Evolutionary conservation across 2,329 filamentous ascomycete genomes (phyloP).

Genomic region (Monosporascus sp.): DNA sequence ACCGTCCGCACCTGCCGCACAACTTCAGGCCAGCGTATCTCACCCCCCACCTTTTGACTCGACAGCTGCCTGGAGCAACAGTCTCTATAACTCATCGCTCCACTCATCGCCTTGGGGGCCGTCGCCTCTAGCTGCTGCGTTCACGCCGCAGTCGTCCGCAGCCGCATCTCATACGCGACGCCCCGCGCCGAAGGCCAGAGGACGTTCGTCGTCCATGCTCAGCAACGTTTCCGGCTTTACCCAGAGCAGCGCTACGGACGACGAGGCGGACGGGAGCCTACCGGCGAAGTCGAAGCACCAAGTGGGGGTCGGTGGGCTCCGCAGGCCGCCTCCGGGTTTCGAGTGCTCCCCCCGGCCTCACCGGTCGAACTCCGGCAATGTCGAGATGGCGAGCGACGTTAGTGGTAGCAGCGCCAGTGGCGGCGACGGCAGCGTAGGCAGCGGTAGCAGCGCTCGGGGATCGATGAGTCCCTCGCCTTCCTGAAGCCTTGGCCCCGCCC

Average conservation of each 20-base stretch:
- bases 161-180: conserved; percentile 26
- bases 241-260: conserved; percentile 52
- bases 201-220: conserved; percentile 62
- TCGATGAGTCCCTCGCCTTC: conserved; percentile 42
- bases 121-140: conserved; percentile 33
- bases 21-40: conserved; percentile 11
- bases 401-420: conserved; percentile 35
- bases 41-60: conserved; percentile 20
- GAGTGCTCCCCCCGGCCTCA: conserved; percentile 22
- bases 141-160: conserved; percentile 26
- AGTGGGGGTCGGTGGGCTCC: conserved; percentile 15
- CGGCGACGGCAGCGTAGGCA: conserved; percentile 42
- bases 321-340: conserved; percentile 20
- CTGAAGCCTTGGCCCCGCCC: conserved; percentile 3
- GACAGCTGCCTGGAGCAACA: conserved; percentile 26
- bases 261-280: conserved; percentile 25
- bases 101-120: conserved; percentile 27
- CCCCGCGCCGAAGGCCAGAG: conserved; percentile 38
- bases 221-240: conserved; percentile 64
- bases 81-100: conserved; percentile 25
- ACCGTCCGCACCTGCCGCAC: conserved; percentile 12
- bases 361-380: conserved; percentile 19
- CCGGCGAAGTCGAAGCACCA: conserved; percentile 8
- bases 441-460: conserved; percentile 43
- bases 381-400: conserved; percentile 30